Evolutionary conservation across 768 basidiomycete species (phyloP).

Genomic region (Hysterangium stoloniferum): DNA sequence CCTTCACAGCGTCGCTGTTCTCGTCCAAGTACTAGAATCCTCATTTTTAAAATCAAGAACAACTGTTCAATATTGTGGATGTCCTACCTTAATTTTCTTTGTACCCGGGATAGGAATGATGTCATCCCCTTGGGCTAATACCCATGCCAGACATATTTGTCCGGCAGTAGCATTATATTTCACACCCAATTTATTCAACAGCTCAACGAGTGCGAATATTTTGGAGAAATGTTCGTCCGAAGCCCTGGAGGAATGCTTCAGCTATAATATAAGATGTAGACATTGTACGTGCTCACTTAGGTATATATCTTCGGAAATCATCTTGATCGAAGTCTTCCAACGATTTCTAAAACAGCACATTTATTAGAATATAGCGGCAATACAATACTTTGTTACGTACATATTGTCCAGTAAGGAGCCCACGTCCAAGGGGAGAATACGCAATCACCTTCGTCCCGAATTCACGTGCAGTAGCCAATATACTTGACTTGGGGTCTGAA

Average conservation of each 20-base stretch:
- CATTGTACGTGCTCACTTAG: slow-evolving; percentile 20
- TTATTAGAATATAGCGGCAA: slow-evolving; percentile 9
- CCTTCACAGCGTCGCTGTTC: slow-evolving; percentile 30
- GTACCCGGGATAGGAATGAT: slow-evolving; percentile 44
- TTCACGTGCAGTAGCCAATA: slow-evolving; percentile 39
- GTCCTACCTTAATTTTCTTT: slow-evolving; percentile 23
- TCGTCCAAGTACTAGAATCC: slow-evolving; percentile 35
- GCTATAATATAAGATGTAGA: neutral
- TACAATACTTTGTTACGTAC: slow-evolving; percentile 21
- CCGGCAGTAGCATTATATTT: slow-evolving; percentile 35
- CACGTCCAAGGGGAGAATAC: slow-evolving; percentile 46
- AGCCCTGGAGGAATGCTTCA: slow-evolving; percentile 17
- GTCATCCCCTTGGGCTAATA: slow-evolving; percentile 39
- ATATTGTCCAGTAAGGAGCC: slow-evolving; percentile 40
- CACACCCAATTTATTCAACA: slow-evolving; percentile 27
- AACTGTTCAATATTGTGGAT: neutral
- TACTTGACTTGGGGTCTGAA: slow-evolving; percentile 31
- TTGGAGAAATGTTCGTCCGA: slow-evolving; percentile 39
- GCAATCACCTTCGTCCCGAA: slow-evolving; percentile 42
- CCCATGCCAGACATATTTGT: slow-evolving; percentile 44
- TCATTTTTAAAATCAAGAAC: neutral
- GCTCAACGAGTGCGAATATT: slow-evolving; percentile 31
- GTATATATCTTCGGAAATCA: slow-evolving; percentile 30
- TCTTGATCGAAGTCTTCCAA: slow-evolving; percentile 32
- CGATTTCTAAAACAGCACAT: slow-evolving; percentile 23